These are phyloP conservation scores for Pleurotus pulmonarius DNA, from an alignment of 768 basidiomycete genomes.

Conservation along the genomic window DNA sequence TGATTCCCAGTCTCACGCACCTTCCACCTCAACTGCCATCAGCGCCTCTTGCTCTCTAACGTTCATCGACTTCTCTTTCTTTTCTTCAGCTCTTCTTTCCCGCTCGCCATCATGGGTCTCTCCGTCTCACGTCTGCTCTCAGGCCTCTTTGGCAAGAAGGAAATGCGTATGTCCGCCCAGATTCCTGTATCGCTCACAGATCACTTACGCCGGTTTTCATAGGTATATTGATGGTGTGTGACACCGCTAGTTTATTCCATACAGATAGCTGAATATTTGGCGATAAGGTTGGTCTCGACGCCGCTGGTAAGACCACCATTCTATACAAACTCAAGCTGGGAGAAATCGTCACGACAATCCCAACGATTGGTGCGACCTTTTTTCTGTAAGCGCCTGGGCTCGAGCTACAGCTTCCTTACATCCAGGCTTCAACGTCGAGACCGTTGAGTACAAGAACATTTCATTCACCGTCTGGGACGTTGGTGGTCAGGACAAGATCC, in stretches of 20 bases:
- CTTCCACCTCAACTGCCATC: constrained; percentile 26
- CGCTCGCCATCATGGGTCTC: constrained; percentile 64
- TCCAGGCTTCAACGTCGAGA: constrained; percentile 98
- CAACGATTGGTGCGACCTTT: constrained; percentile 85
- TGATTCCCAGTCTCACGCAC: constrained; percentile 41
- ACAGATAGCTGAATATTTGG: background rate
- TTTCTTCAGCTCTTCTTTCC: constrained; percentile 22
- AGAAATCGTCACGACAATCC: constrained; percentile 99
- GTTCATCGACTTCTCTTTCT: constrained; percentile 11
- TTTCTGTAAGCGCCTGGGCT: constrained; percentile 9
- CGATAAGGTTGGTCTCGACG: constrained; percentile 92
- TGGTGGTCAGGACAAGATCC: constrained; percentile 99
- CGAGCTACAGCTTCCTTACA: constrained; percentile 16
- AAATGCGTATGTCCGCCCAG: constrained; percentile 82
- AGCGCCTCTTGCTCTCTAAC: constrained; percentile 13
- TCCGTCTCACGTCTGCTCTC: constrained; percentile 72
- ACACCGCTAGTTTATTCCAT: constrained; percentile 14
- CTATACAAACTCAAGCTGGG: constrained; percentile 99
- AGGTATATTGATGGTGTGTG: constrained; percentile 94
- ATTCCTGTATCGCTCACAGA: constrained; percentile 19
- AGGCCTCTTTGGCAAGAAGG: constrained; percentile 95
- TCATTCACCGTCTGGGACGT: constrained; percentile 99
- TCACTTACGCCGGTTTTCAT: constrained; percentile 17
- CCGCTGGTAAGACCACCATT: constrained; percentile 98
- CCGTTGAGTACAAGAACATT: constrained; percentile 99